These are phyloP conservation scores for Schizosaccharomyces cryophilus DNA, from an alignment of 805 yeast genomes.

Conservation along the genomic window DNA sequence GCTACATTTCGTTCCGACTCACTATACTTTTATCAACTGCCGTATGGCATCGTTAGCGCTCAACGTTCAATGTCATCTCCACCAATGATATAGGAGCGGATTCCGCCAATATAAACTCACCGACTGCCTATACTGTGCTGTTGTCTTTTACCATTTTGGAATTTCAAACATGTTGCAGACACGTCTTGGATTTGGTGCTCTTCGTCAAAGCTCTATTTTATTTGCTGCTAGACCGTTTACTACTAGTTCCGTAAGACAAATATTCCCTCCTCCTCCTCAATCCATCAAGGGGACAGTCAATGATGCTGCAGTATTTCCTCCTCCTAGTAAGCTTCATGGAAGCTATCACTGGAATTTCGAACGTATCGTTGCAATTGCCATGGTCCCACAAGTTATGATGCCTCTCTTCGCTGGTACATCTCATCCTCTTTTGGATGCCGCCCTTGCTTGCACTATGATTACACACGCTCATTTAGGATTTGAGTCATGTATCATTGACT, in stretches of 20 bases:
- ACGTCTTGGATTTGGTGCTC: neutral
- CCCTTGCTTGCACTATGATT: slow-evolving; percentile 38
- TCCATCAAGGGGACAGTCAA: slow-evolving; percentile 25
- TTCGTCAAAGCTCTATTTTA: neutral
- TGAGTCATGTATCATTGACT: slow-evolving; percentile 77
- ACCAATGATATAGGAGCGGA: neutral
- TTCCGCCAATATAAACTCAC: neutral
- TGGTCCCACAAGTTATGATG: slow-evolving; percentile 51
- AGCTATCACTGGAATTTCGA: slow-evolving; percentile 89
- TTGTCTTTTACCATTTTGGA: no score
- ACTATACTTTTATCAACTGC: neutral
- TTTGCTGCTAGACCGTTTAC: neutral
- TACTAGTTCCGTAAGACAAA: neutral
- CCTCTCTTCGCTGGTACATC: slow-evolving; percentile 60
- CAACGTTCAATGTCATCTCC: neutral
- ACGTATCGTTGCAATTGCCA: slow-evolving; percentile 37
- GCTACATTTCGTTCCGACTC: no score
- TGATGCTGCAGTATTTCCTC: slow-evolving; percentile 57
- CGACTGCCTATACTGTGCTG: neutral
- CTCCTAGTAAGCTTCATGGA: slow-evolving; percentile 42
- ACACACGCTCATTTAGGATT: slow-evolving; percentile 71
- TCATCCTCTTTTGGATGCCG: slow-evolving; percentile 46
- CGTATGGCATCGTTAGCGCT: neutral
- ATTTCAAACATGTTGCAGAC: neutral
- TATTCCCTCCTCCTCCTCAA: slow-evolving; percentile 4